These are phyloP conservation scores for Sequoia sempervirens DNA, from an alignment of 75 land plant species.

Conservation along the genomic window DNA sequence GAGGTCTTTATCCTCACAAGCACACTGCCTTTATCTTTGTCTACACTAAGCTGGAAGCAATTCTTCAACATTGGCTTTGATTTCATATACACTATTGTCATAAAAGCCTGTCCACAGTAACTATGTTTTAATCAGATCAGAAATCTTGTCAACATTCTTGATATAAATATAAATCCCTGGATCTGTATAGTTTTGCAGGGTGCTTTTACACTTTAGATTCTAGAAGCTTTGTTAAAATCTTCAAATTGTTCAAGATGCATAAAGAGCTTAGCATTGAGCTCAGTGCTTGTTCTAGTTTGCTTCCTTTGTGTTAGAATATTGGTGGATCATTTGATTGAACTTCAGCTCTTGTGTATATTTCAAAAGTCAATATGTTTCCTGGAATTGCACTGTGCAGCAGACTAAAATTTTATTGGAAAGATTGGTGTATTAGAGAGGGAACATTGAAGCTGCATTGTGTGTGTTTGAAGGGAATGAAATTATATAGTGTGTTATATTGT, in stretches of 20 bases:
- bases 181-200: background rate
- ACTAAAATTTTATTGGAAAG: conserved; percentile 86
- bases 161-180: background rate
- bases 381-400: conserved; percentile 41
- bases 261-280: background rate
- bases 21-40: too few relatives aligned
- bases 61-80: too few relatives aligned
- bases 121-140: too few relatives aligned
- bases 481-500: conserved; percentile 55
- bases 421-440: conserved; percentile 84
- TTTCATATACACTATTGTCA: too few relatives aligned
- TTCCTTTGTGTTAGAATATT: background rate
- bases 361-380: background rate
- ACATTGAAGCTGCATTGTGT: conserved; percentile 78
- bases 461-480: conserved; percentile 88
- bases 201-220: background rate
- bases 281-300: background rate
- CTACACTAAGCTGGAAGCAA: too few relatives aligned
- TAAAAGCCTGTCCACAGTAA: too few relatives aligned
- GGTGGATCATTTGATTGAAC: background rate
- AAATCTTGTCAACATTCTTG: too few relatives aligned
- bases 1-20: too few relatives aligned
- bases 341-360: background rate
- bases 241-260: background rate
- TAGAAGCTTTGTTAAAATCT: background rate